Percentiles rank a stretch among this genome's conserved stretches.
phyloP scores from a whole-genome alignment of 78 protist genomes.

The Dictyostelium brefeldianum region DNA sequence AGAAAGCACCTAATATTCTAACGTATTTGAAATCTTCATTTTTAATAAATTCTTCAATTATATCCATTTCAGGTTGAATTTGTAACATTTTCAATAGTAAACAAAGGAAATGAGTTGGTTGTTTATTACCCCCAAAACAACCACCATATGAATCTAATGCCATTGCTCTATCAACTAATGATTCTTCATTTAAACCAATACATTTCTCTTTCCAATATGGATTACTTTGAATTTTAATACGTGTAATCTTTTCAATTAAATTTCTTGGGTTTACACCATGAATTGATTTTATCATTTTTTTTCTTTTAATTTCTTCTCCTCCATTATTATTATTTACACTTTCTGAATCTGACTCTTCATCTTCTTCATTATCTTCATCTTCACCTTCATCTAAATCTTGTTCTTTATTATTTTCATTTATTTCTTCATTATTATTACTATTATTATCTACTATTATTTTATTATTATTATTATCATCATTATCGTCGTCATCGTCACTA shows the following conservation, averaged over 20 bases:
- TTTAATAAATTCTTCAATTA: constrained; percentile 92
- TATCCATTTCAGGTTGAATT: constrained; percentile 95
- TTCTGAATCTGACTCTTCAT: not conserved
- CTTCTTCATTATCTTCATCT: constrained; percentile 1
- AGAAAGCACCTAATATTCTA: constrained; percentile 95
- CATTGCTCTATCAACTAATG: constrained; percentile 96
- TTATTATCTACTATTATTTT: not conserved
- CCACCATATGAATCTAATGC: constrained; percentile 94
- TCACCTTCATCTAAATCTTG: not conserved
- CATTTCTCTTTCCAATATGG: constrained; percentile 98
- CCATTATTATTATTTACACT: no score
- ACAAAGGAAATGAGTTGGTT: constrained; percentile 96
- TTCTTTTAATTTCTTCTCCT: not conserved
- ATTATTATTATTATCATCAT: not conserved
- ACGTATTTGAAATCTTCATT: constrained; percentile 96
- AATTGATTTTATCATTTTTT: constrained; percentile 15
- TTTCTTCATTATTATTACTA: not conserved
- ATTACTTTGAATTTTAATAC: constrained; percentile 88
- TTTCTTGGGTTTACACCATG: constrained; percentile 80
- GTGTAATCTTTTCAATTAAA: constrained; percentile 94
- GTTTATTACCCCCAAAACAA: constrained; percentile 90
- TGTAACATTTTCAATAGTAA: constrained; percentile 94
- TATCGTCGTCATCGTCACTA: not conserved
- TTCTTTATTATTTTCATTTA: not conserved
- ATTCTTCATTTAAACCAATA: constrained; percentile 94